Conservation (phyloP, 805 yeast species). For the Saccharomyces jurei region DNA sequence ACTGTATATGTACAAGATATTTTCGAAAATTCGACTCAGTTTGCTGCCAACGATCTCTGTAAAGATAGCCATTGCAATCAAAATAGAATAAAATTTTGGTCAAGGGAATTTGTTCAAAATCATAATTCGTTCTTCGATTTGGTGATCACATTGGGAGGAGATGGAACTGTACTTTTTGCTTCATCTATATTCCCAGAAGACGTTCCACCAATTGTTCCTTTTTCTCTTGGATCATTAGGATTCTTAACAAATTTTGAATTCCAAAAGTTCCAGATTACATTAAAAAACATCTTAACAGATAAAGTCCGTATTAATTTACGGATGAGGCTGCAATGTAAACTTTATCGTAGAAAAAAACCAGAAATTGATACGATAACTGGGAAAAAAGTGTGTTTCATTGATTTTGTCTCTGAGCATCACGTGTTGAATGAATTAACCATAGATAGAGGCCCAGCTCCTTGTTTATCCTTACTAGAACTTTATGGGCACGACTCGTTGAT, state of each 20-base stretch:
- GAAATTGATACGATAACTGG: slow-evolving; percentile 11
- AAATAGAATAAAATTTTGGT: slow-evolving; percentile 56
- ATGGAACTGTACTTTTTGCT: slow-evolving; percentile 85
- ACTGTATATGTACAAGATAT: slow-evolving; percentile 67
- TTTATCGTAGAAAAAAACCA: slow-evolving; percentile 29
- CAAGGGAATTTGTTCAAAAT: slow-evolving; percentile 41
- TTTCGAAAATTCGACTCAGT: slow-evolving; percentile 51
- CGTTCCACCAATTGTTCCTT: slow-evolving; percentile 87
- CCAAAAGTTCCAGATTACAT: slow-evolving; percentile 55
- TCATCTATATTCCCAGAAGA: slow-evolving; percentile 72
- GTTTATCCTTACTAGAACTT: slow-evolving; percentile 76
- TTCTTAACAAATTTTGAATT: slow-evolving; percentile 79
- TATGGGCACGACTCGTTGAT: slow-evolving; percentile 79
- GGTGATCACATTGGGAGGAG: slow-evolving; percentile 87
- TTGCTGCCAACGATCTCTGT: slow-evolving; percentile 46
- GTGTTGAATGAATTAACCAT: slow-evolving; percentile 82
- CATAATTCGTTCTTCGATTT: slow-evolving; percentile 48
- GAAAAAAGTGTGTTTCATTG: slow-evolving; percentile 33
- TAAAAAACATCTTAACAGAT: slow-evolving; percentile 48
- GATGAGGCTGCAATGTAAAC: slow-evolving; percentile 79
- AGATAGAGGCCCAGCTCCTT: slow-evolving; percentile 90
- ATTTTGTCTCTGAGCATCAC: slow-evolving; percentile 49
- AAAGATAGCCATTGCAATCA: slow-evolving; percentile 36
- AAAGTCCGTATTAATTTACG: slow-evolving; percentile 75
- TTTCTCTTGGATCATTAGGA: slow-evolving; percentile 84